Evolutionary conservation across 805 yeast species (phyloP).

Genomic region (Kodamaea fukazawae): DNA sequence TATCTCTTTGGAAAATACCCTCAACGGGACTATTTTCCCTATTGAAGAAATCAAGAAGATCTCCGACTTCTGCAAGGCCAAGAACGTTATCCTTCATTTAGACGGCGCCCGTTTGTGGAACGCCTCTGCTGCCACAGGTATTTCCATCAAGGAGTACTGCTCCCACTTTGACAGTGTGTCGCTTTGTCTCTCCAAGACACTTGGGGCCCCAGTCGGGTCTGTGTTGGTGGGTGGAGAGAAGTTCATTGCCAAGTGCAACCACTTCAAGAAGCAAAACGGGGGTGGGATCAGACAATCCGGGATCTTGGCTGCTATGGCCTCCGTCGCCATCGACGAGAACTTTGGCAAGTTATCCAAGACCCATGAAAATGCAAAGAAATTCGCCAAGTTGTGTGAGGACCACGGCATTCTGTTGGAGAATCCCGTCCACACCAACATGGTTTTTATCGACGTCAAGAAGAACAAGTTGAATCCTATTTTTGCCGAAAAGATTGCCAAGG

Average conservation of each 20-base stretch:
- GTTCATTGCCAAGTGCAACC: slow-evolving; percentile 41
- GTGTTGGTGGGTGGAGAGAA: slow-evolving; percentile 33
- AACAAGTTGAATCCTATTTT: slow-evolving; percentile 28
- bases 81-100: slow-evolving; percentile 36
- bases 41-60: slow-evolving; percentile 38
- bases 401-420: slow-evolving; percentile 30
- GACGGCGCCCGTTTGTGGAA: slow-evolving; percentile 48
- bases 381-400: slow-evolving; percentile 30
- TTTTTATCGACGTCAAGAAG: slow-evolving; percentile 34
- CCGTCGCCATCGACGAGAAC: slow-evolving; percentile 40
- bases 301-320: slow-evolving; percentile 40
- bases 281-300: slow-evolving; percentile 47
- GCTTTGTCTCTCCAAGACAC: slow-evolving; percentile 39
- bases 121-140: slow-evolving; percentile 40
- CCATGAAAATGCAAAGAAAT: slow-evolving; percentile 34
- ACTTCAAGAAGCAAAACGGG: slow-evolving; percentile 43
- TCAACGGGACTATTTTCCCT: slow-evolving; percentile 42
- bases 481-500: slow-evolving; percentile 48
- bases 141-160: slow-evolving; percentile 39
- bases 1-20: slow-evolving; percentile 42
- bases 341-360: slow-evolving; percentile 28
- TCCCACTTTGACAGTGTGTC: slow-evolving; percentile 41
- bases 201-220: slow-evolving; percentile 46
- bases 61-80: slow-evolving; percentile 30
- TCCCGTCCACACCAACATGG: slow-evolving; percentile 43